Evolutionary conservation across 1,284 basidiomycete species (phyloP).

Genomic region (Puccinia brachypodii): DNA sequence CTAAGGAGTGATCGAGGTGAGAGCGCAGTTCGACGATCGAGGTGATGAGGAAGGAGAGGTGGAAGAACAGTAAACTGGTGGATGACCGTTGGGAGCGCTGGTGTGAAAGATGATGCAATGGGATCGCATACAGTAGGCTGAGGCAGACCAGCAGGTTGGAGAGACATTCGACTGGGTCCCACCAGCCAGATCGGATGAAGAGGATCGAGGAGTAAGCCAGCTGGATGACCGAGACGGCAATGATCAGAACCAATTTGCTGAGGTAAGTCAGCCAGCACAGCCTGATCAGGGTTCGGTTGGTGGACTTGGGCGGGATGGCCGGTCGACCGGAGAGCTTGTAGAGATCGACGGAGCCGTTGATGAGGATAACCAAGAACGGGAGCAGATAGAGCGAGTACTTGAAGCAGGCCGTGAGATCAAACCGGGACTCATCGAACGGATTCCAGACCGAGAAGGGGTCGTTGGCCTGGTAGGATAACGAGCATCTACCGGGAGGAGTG

Average conservation of each 20-base stretch:
- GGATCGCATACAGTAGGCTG: conserved; percentile 17
- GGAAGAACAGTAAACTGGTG: conserved; percentile 75
- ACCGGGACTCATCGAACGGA: conserved; percentile 20
- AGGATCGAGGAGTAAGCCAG: background rate
- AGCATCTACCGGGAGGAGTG: background rate
- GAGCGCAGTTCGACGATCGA: conserved; percentile 69
- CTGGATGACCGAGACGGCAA: background rate
- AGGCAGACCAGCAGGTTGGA: background rate
- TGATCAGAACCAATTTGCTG: conserved; percentile 4
- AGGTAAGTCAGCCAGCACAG: background rate
- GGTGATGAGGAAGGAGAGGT: conserved; percentile 69
- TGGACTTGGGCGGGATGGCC: background rate
- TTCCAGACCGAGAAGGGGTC: conserved; percentile 26
- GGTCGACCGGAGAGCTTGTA: conserved; percentile 13
- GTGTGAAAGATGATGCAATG: conserved; percentile 59
- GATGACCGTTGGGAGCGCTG: conserved; percentile 75
- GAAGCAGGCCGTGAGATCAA: conserved; percentile 35
- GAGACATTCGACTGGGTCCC: conserved; percentile 15
- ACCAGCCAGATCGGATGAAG: conserved; percentile 5
- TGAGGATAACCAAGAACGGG: conserved; percentile 18
- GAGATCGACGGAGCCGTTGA: conserved; percentile 12
- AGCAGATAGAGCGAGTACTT: conserved; percentile 18
- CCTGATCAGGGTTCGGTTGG: conserved; percentile 1
- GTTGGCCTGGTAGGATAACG: background rate
- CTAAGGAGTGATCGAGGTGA: conserved; percentile 55